Conservation (phyloP, 345 rosid species). For the Sisymbrium altissimum region DNA sequence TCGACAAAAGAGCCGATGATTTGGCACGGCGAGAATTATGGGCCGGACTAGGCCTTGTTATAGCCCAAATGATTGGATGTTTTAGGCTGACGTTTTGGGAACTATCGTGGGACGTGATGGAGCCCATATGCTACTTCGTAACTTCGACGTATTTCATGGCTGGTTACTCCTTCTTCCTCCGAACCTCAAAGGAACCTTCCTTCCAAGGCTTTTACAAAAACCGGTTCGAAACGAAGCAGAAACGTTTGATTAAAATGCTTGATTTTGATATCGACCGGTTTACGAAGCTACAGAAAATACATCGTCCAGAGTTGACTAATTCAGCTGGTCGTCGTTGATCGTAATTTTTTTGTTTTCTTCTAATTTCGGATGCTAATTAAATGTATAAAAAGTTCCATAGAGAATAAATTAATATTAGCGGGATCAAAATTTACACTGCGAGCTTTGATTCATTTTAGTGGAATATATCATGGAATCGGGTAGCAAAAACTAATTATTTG, state of each 20-base stretch:
- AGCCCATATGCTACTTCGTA: constrained; percentile 89
- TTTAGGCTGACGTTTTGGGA: constrained; percentile 99
- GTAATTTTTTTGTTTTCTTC: background rate
- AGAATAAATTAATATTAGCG: background rate
- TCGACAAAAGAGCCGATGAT: constrained; percentile 54
- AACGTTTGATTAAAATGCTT: constrained; percentile 42
- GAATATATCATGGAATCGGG: background rate
- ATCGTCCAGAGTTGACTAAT: constrained; percentile 26
- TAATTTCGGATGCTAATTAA: constrained; percentile 12
- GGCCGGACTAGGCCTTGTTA: constrained; percentile 62
- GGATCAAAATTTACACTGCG: background rate
- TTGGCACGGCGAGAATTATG: constrained; percentile 74
- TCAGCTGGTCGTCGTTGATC: constrained; percentile 9
- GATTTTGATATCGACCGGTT: constrained; percentile 56
- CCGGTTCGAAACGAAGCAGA: constrained; percentile 66
- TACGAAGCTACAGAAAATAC: constrained; percentile 42
- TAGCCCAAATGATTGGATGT: constrained; percentile 73
- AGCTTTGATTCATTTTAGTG: background rate
- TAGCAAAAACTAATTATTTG: background rate
- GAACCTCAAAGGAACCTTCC: constrained; percentile 81
- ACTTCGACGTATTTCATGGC: constrained; percentile 77
- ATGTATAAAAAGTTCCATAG: background rate
- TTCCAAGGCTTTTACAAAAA: constrained; percentile 81
- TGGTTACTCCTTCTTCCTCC: constrained; percentile 78
- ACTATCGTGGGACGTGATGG: constrained; percentile 99